Conservation (phyloP, 345 rosid genomes). For the Lenwebbia sp. region DNA sequence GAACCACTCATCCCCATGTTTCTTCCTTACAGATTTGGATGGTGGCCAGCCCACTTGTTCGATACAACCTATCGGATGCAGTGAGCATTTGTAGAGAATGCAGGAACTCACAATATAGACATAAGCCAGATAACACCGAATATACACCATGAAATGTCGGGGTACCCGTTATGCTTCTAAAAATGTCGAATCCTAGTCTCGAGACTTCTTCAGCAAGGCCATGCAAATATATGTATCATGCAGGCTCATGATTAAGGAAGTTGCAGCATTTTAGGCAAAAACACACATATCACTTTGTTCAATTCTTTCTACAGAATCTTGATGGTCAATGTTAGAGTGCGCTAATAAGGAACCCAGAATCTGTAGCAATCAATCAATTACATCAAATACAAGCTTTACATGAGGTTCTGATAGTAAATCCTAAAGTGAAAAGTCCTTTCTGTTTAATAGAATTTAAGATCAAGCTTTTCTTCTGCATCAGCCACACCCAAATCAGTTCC, state of each 20-base stretch:
- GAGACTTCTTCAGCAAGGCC: not conserved
- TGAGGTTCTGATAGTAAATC: not conserved
- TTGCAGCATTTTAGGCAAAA: not conserved
- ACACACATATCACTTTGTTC: not conserved
- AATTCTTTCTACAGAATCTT: not conserved
- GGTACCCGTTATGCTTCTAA: not conserved
- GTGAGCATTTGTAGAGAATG: too few relatives aligned
- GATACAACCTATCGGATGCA: too few relatives aligned
- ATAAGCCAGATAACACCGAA: not conserved
- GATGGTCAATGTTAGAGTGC: constrained; percentile 7
- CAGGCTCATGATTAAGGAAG: not conserved
- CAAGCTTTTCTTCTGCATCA: constrained; percentile 25
- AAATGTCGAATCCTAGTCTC: not conserved
- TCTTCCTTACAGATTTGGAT: too few relatives aligned
- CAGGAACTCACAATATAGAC: too few relatives aligned
- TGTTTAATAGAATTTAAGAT: constrained; percentile 11
- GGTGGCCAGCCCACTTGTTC: too few relatives aligned
- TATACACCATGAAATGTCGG: not conserved
- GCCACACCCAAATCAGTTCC: constrained; percentile 21
- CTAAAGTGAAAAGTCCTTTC: not conserved
- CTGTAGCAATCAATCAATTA: constrained; percentile 3
- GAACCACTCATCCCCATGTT: too few relatives aligned
- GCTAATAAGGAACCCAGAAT: constrained; percentile 1
- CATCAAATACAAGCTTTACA: too few relatives aligned
- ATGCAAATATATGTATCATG: not conserved